Base-by-base conservation (phyloP, 768 basidiomycete genomes). In the Tephrocybe rancida region DNA sequence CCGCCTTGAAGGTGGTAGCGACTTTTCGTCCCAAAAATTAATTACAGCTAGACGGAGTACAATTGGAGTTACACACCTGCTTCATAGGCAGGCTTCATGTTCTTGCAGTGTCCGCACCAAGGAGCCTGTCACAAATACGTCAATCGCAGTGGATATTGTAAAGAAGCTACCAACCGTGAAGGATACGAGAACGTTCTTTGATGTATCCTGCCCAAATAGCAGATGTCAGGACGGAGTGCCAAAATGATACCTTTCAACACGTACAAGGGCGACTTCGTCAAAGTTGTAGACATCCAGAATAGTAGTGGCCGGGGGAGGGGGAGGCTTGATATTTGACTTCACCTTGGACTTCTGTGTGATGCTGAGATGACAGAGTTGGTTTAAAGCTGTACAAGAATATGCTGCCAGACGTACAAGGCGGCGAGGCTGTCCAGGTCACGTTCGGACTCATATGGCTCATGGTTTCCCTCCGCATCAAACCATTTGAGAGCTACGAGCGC, bases 21-120 rank as follows among this genome's bases (percentile, higher is more conserved):
- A 95, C 88, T 89, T 50, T 26, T 47, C 34, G 27, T 52, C 21
- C n/a, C 32, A 13, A 22, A n/a, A 16, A 25, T 45, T 0, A 44
- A 26, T n/a, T 48, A 8, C 2, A 13, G 5, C 14, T 25, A 21
- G 24, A 38, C 10, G 5, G 5, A 21, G 41, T 14, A 10, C 6
- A 13, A 16, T 9, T 22, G 51, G 55, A 16, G 7, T 38, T 32
- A 44, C 61, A 32, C 55, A 87, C 87, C 86, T 68, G 90, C 80
- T 68, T 95, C 94, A 64, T 90, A 95, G 27, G 79, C 77, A 18
- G 95, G 94, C 70, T 95, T 95, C 70, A 97, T 68, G 59, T 56
- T 80, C 76, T 98, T 98, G 83, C 96, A 98, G 77, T 98, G 95
- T 26, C 94, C 93, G 61, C 95, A 95, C 92, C 91, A 88, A 34